Percentiles rank a stretch among this genome's conserved stretches.
These are phyloP conservation scores for Singerocomus inundabilis DNA, from an alignment of 1,284 basidiomycete genomes.

Conservation along the genomic window DNA sequence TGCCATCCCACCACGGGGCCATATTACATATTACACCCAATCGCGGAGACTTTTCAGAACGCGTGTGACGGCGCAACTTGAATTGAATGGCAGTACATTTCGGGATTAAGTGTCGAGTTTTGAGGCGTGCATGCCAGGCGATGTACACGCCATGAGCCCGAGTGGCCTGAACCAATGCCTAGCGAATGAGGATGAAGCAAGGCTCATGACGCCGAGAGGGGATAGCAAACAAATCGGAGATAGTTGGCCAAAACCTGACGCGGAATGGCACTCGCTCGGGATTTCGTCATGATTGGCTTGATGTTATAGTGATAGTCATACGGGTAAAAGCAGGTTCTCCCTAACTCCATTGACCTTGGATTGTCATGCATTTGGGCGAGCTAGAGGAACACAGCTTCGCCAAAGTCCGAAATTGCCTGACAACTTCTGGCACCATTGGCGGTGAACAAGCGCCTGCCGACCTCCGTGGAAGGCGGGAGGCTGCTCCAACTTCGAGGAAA, in stretches of 20 bases:
- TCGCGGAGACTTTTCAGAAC: conserved; percentile 23
- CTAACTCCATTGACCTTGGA: conserved; percentile 6
- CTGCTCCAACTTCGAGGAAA: conserved; percentile 19
- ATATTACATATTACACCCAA: conserved; percentile 30
- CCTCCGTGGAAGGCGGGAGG: conserved; percentile 6
- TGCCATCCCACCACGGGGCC: conserved; percentile 20
- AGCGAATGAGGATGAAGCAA: conserved; percentile 22
- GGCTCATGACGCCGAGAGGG: conserved; percentile 18
- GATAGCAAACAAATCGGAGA: conserved; percentile 6
- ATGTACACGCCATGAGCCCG: conserved; percentile 19
- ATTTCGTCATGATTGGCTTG: conserved; percentile 10
- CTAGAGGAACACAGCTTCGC: too few species aligned
- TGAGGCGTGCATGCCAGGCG: conserved; percentile 26
- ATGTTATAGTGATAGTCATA: conserved; percentile 1
- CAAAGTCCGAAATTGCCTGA: neutral
- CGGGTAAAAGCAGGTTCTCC: conserved; percentile 1
- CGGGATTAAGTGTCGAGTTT: conserved; percentile 15
- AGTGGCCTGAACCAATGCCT: conserved; percentile 14
- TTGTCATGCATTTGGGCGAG: conserved; percentile 1
- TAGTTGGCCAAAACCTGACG: conserved; percentile 6
- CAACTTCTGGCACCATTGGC: conserved; percentile 3
- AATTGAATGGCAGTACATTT: conserved; percentile 17
- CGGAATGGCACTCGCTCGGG: conserved; percentile 4
- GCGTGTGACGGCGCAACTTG: conserved; percentile 28
- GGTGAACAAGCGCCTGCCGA: conserved; percentile 4